Conservation (phyloP, 345 rosid species). For the Turnera subulata region DNA sequence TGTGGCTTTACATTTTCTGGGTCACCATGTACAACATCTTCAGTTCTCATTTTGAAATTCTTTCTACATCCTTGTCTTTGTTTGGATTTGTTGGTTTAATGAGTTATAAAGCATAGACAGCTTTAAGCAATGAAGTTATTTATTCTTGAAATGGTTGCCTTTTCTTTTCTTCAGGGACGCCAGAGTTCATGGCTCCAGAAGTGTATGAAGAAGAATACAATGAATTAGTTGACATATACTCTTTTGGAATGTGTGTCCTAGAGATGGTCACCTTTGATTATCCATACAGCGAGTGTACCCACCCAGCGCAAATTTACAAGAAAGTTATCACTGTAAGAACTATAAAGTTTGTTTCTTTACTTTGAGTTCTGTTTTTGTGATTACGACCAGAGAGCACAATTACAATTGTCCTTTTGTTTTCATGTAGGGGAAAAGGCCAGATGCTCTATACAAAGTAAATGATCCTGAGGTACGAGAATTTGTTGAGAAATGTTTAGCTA, state of each 20-base stretch:
- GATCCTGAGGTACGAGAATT: slow-evolving; percentile 70
- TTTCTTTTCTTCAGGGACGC: slow-evolving; percentile 60
- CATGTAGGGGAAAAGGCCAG: slow-evolving; percentile 86
- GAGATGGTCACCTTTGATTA: slow-evolving; percentile 97
- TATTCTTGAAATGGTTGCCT: background rate
- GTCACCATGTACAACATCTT: too few relatives aligned
- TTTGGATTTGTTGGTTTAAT: background rate
- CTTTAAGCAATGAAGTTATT: background rate
- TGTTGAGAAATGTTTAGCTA: slow-evolving; percentile 86
- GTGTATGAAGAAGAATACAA: slow-evolving; percentile 93
- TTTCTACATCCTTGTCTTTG: background rate
- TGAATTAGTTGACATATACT: slow-evolving; percentile 89
- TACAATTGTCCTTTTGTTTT: slow-evolving; percentile 15
- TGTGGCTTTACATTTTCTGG: too few relatives aligned
- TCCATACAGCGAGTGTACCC: slow-evolving; percentile 90
- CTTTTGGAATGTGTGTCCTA: slow-evolving; percentile 96
- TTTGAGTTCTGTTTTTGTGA: slow-evolving; percentile 1
- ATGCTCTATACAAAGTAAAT: slow-evolving; percentile 65
- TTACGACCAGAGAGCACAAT: background rate
- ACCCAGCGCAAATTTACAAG: slow-evolving; percentile 97
- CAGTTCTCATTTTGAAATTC: too few relatives aligned
- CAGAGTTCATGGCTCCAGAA: slow-evolving; percentile 99
- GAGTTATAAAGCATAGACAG: background rate
- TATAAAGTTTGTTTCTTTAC: background rate
- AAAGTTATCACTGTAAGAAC: slow-evolving; percentile 87